Base-by-base conservation (phyloP, 2,329 filamentous ascomycete species). In the Talaromyces sp. region DNA sequence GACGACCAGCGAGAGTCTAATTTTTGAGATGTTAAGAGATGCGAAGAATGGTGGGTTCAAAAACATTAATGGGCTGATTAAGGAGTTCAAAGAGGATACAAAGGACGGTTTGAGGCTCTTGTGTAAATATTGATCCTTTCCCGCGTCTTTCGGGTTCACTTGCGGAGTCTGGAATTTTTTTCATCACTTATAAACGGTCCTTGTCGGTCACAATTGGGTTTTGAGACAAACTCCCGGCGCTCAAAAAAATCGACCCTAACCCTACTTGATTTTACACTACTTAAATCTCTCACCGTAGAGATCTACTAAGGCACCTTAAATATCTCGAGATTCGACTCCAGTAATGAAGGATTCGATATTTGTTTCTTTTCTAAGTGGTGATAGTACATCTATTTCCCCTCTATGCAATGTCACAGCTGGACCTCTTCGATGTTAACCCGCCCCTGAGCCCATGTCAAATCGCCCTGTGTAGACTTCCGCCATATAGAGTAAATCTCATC, bases 11-110 rank as follows among this genome's bases (percentile, higher is more conserved):
- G 93, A 98, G 84, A 90, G 90, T 76, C 88, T 90, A 78, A 78
- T 97, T 72, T 98, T 96, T 78, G 93, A 98, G 81, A 86, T 87
- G 70, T 84, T 97, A 80, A 91, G 91, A 18, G 93, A 97, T 78
- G 91, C 93, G 6, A 82, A 78, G 12, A 85, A 88, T 69, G 77
- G 82, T 0, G 86, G 77, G 61, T 97, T 97, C 73, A 89, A 84
- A 78, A 81, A 81, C 25, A 82, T 97, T 54, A 88, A 90, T 66
- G 82, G 81, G 61, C 71, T 97, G 62, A 90, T 98, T 62, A 96
- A 93, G 82, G 90, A 91, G 69, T 87, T 84, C 7, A 84, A 84
- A 69, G 80, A 82, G 54, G 86, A 86, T 68, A 96, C 93, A 0
- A 91, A 85, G 79, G 82, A 81, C 55, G 85, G 84, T 5, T 77